Percentiles rank a stretch among this genome's conserved stretches.
Conservation (phyloP, 805 yeast genomes). For the Ogataea salicorniae region DNA sequence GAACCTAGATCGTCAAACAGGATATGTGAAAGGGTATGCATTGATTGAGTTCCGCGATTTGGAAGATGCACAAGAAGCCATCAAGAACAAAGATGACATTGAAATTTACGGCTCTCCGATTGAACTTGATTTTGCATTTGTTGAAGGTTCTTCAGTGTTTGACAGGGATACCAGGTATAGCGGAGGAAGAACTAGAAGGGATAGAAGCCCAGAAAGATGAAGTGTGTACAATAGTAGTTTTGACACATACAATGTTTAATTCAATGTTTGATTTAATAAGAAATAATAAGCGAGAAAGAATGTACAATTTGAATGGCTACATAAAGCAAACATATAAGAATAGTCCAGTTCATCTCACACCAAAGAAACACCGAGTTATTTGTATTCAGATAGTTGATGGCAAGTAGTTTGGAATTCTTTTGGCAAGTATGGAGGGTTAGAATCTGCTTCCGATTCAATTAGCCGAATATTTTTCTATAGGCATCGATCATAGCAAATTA, state of each 20-base stretch:
- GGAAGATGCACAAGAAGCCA: conserved; percentile 32
- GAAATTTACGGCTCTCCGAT: conserved; percentile 31
- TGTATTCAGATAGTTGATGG: conserved; percentile 14
- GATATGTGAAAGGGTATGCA: conserved; percentile 40
- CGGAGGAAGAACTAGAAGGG: neutral
- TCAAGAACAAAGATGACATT: conserved; percentile 21
- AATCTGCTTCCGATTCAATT: conserved; percentile 28
- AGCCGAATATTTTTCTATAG: conserved; percentile 26
- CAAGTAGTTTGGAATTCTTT: conserved; percentile 17
- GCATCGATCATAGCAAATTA: conserved; percentile 24
- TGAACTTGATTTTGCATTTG: conserved; percentile 36
- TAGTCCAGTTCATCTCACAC: too few relatives aligned
- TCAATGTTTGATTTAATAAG: neutral
- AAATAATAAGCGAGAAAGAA: neutral
- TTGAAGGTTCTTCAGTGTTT: conserved; percentile 11
- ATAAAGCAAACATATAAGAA: too few relatives aligned
- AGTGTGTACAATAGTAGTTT: neutral
- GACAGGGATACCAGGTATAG: neutral
- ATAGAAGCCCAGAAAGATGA: neutral
- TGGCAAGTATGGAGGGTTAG: conserved; percentile 25
- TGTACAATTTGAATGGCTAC: too few relatives aligned
- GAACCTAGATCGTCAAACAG: conserved; percentile 39
- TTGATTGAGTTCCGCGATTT: conserved; percentile 31
- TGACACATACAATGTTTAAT: neutral
- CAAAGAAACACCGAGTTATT: neutral